Evolutionary conservation across 2,329 filamentous ascomycete species (phyloP).

Genomic region (Kalaharituber pfeilii): DNA sequence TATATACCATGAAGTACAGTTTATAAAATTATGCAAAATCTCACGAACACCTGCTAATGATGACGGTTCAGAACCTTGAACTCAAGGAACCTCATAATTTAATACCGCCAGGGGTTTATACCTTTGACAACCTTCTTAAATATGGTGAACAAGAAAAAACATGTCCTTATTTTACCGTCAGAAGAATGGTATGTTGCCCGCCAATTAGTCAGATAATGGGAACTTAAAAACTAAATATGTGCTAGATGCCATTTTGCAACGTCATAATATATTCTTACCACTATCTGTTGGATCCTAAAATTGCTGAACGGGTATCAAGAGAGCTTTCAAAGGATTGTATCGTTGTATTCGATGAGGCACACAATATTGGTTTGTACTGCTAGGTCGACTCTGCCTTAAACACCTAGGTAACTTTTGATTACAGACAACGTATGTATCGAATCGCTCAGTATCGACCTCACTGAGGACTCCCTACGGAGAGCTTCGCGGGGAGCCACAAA

Average conservation of each 20-base stretch:
- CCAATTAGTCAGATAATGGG: neutral
- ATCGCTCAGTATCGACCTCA: constrained; percentile 88
- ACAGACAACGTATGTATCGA: constrained; percentile 94
- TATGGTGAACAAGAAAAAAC: constrained; percentile 95
- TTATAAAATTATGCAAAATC: neutral
- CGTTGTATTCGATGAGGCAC: constrained; percentile 94
- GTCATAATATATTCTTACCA: constrained; percentile 99
- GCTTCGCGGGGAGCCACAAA: constrained; percentile 82
- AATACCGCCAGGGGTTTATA: constrained; percentile 89
- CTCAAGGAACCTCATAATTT: constrained; percentile 87
- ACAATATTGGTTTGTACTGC: constrained; percentile 57
- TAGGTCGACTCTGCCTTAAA: too few relatives aligned
- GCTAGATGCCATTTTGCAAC: constrained; percentile 91
- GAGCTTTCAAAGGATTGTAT: constrained; percentile 97
- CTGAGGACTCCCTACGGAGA: constrained; percentile 81
- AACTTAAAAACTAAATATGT: neutral
- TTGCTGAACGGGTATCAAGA: constrained; percentile 83
- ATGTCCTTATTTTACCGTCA: constrained; percentile 89
- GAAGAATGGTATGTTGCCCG: constrained; percentile 55
- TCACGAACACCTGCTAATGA: constrained; percentile 17
- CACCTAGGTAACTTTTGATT: too few relatives aligned
- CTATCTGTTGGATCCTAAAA: constrained; percentile 93
- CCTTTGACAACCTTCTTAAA: constrained; percentile 67
- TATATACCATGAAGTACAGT: constrained; percentile 68
- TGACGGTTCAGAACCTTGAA: constrained; percentile 59